Evolutionary conservation across 2,329 filamentous ascomycete genomes (phyloP), one percentile per base, ranked within the genome.

Genomic region (Cephalotrichum gorgonifer): DNA sequence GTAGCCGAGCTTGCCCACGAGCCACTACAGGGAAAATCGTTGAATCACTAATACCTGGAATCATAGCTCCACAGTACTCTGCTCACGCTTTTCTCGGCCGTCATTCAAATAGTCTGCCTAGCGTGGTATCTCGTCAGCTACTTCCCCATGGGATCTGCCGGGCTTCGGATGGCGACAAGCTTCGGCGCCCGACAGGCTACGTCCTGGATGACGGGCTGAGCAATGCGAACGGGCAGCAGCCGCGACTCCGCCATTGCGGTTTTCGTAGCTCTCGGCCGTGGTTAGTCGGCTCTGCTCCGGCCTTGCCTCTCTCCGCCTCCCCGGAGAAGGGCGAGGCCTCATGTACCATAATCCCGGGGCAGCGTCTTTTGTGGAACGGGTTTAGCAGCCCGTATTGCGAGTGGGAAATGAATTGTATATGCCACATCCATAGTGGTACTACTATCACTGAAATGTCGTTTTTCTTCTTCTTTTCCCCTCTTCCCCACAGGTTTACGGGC

Each of bases 71-170:
- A 85, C 63, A 91, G 77, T 62, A 89, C 86, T 38, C 69, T 94
- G 53, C 79, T 97, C 55, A 97, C 93, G 15, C 73, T 97, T 49
- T 71, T 96, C 54, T 86, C 89, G 22, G 83, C 88, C 53, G 75
- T 96, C 52, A 71, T 90, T 57, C 93, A 98, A 64, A 74, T 97
- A 49, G 82, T 83, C 48, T 86, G 85, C 54, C 73, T 97, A 54
- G 55, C 88, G 43, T 97, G 91, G 91, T 97, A 97, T 69, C 75
- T 96, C 43, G 83, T 97, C 65, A 95, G 88, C 68, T 98, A 98
- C 67, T 97, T 97, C 60, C 93, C 93, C 25, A 95, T 97, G 90
- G 93, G 93, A 38, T 87, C 86, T 50, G 86, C 84, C 49, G 88
- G 93, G 39, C 70, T 98, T 55, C 84, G 91, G 52, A 80, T 95